A percentile compares a stretch with the other conserved stretches of the same genome.
Conservation (phyloP, 2,329 filamentous ascomycete species). For the Penicillium frequentans region DNA sequence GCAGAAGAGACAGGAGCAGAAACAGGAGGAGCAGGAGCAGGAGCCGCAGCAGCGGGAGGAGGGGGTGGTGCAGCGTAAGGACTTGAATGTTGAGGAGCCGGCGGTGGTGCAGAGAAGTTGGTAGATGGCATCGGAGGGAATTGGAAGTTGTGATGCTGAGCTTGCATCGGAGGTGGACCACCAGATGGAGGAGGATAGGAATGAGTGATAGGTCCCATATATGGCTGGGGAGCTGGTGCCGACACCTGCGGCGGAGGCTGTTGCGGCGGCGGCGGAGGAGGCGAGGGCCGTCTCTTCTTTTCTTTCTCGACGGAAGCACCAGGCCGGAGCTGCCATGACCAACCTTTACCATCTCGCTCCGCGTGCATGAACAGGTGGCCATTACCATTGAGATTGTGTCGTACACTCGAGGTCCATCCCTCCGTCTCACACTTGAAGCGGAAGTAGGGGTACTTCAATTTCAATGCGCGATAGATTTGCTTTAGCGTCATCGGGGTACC, state of each 20-base stretch:
- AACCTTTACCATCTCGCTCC: slow-evolving; percentile 63
- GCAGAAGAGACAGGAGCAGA: slow-evolving; percentile 12
- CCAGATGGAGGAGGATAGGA: slow-evolving; percentile 31
- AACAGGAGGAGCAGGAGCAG: slow-evolving; percentile 16
- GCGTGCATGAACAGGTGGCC: slow-evolving; percentile 60
- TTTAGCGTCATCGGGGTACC: slow-evolving; percentile 61
- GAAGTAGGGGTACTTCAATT: slow-evolving; percentile 62
- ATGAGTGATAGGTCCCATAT: slow-evolving; percentile 36
- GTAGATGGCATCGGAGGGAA: slow-evolving; percentile 37
- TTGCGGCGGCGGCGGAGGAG: slow-evolving; percentile 36
- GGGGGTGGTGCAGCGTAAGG: slow-evolving; percentile 16
- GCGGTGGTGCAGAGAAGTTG: slow-evolving; percentile 33
- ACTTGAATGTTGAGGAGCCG: slow-evolving; percentile 24
- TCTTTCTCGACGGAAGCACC: slow-evolving; percentile 62
- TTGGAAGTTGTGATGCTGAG: slow-evolving; percentile 34
- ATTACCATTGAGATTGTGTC: slow-evolving; percentile 62
- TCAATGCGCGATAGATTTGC: slow-evolving; percentile 65
- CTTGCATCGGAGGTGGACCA: slow-evolving; percentile 31
- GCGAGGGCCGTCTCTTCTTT: slow-evolving; percentile 51
- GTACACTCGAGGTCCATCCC: slow-evolving; percentile 67
- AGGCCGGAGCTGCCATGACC: slow-evolving; percentile 62
- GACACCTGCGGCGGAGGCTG: slow-evolving; percentile 29
- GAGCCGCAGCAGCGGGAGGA: slow-evolving; percentile 15
- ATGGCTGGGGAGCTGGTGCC: slow-evolving; percentile 31
- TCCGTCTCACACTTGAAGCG: slow-evolving; percentile 63